Conservation (phyloP, 139 green algal genomes). For the Coelastrella sp. region DNA sequence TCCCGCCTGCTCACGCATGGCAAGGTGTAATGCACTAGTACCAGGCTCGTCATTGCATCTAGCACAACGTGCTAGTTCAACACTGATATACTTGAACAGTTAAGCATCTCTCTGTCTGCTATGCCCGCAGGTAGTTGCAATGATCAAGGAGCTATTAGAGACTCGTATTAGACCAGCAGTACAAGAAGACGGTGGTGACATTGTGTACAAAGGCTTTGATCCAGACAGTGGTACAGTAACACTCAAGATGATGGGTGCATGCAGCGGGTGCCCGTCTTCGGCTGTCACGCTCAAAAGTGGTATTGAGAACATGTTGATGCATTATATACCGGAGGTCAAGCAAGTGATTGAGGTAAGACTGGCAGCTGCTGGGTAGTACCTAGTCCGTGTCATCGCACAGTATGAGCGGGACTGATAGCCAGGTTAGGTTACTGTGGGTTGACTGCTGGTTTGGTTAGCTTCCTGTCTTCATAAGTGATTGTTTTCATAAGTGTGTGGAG, state of each 20-base stretch:
- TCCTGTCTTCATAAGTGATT: too few species aligned
- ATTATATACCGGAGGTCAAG: constrained; percentile 95
- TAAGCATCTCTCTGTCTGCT: not conserved
- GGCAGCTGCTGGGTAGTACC: too few species aligned
- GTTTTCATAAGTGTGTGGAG: too few species aligned
- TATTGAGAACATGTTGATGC: constrained; percentile 99
- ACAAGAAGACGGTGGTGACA: constrained; percentile 97
- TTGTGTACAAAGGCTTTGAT: constrained; percentile 93
- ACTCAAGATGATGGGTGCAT: constrained; percentile 94
- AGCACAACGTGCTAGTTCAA: too few species aligned
- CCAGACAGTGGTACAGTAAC: constrained; percentile 88
- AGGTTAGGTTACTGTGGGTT: too few species aligned
- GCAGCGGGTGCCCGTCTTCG: constrained; percentile 96
- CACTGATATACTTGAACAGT: not conserved
- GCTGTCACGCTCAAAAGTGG: constrained; percentile 97
- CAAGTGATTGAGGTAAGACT: constrained; percentile 75
- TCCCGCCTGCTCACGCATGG: too few species aligned
- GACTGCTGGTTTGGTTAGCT: too few species aligned
- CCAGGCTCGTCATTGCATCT: too few species aligned
- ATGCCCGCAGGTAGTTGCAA: constrained; percentile 87
- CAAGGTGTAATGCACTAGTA: too few species aligned
- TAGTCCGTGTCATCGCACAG: not conserved
- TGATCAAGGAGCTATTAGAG: constrained; percentile 99
- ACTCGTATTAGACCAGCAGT: constrained; percentile 98
- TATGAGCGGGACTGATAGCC: too few species aligned